Evolutionary conservation across 257 asterid genomes (phyloP), one percentile per base, ranked within the genome.

Genomic region (Ballota nigra): DNA sequence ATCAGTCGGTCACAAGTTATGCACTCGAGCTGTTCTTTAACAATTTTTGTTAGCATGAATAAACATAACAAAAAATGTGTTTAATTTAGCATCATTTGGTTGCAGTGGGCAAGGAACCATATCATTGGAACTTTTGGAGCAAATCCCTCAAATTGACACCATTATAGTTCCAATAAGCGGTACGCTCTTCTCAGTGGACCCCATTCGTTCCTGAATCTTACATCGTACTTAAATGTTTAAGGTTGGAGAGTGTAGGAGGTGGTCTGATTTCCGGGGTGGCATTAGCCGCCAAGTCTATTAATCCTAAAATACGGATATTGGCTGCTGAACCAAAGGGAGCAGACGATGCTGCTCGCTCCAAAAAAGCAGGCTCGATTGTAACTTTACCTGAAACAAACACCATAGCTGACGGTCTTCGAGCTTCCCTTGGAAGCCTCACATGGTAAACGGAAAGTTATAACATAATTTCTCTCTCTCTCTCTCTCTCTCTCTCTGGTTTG

Each of bases 271-370:
- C 98, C 22, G 98, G 98, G 58, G 92, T 91, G 78, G 89, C 97
- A 22, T 68, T 93, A 69, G 97, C 98, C 49, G 96, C 97, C 71
- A 91, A 91, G 84, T 75, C 96, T 64, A 87, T 93, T 20, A 91
- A 91, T 52, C 98, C 96, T 15, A 60, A 86, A 41, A 81, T 91
- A 41, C 85, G 83, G 33, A 76, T 93, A 62, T 77, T 93, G 70
- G 98, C 96, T 66, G 98, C 96, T 3, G 97, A 93, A 81, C 98
- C 98, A 8, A 86, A 77, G 77, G 98, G 98, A 53, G 98, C 98
- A 4, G 89, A 89, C 40, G 98, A 93, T 80, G 92, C 96, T 43
- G 93, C 95, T 79, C 92, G 67, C 24, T 91, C 96, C 58, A 91
- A 89, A 71, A 80, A 81, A 52, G 78, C 87, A 28, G 96, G 96